These are phyloP conservation scores for Elymus sibiricus DNA, from an alignment of 176 grass and related monocot genomes.

Conservation along the genomic window DNA sequence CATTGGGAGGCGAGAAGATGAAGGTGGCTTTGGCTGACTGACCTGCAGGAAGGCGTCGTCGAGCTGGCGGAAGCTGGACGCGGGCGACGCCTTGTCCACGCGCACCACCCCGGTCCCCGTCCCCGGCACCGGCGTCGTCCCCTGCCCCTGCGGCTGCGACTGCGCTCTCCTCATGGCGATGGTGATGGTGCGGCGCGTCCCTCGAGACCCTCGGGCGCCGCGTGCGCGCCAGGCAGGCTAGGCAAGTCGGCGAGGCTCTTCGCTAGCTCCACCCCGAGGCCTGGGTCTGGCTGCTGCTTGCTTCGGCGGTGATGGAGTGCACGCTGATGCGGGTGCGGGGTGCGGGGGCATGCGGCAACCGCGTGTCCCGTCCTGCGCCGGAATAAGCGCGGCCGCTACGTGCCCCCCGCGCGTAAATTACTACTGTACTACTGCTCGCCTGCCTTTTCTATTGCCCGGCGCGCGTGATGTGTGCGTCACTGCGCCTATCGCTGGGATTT, in stretches of 20 bases:
- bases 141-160: neutral
- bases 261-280: too few species aligned
- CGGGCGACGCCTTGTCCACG: conserved; percentile 61
- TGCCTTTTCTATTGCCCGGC: neutral
- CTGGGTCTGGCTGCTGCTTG: neutral
- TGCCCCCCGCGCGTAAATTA: neutral
- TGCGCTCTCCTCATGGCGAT: conserved; percentile 23
- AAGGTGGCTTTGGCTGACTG: neutral
- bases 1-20: neutral
- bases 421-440: neutral
- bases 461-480: neutral
- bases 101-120: conserved; percentile 38
- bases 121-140: neutral
- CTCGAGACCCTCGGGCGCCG: neutral
- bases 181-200: neutral
- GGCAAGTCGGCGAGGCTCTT: too few species aligned
- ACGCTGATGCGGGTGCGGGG: neutral
- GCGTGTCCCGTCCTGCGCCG: conserved; percentile 47
- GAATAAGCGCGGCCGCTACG: conserved; percentile 27
- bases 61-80: conserved; percentile 86
- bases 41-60: conserved; percentile 96
- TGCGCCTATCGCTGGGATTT: conserved; percentile 8
- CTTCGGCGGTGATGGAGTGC: neutral
- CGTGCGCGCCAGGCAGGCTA: too few species aligned
- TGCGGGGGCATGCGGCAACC: conserved; percentile 3